phyloP scores from a whole-genome alignment of 2,329 filamentous ascomycete species.

The Fonsecaea pugnacius region DNA sequence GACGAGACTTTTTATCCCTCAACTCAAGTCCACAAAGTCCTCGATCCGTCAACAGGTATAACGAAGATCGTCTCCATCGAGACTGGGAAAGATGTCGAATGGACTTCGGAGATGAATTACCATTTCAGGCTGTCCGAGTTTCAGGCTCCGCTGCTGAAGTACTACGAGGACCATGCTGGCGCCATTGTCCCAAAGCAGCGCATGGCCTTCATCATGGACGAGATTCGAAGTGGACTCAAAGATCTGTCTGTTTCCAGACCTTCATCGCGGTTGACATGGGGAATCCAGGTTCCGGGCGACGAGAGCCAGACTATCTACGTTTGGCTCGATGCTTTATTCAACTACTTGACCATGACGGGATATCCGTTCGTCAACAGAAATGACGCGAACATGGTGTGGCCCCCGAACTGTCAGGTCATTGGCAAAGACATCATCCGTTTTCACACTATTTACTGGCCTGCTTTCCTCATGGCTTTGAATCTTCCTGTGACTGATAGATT shows the following conservation, averaged over 20 bases:
- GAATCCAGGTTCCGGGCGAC: conserved; percentile 85
- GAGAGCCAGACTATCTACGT: conserved; percentile 91
- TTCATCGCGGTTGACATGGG: conserved; percentile 77
- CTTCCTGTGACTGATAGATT: conserved; percentile 78
- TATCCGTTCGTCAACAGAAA: conserved; percentile 74
- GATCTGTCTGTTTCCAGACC: conserved; percentile 91
- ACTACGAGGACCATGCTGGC: conserved; percentile 75
- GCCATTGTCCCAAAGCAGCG: conserved; percentile 75
- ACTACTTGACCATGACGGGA: conserved; percentile 86
- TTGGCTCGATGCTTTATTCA: conserved; percentile 94
- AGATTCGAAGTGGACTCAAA: conserved; percentile 76
- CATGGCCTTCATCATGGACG: conserved; percentile 77
- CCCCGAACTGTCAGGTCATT: conserved; percentile 86
- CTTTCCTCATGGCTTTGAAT: conserved; percentile 85
- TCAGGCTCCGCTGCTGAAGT: conserved; percentile 73
- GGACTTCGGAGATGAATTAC: conserved; percentile 91
- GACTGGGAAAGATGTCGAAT: conserved; percentile 91
- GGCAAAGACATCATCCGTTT: conserved; percentile 96
- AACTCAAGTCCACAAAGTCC: conserved; percentile 70
- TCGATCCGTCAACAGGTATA: conserved; percentile 79
- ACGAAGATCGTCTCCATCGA: conserved; percentile 81
- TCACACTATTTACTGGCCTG: conserved; percentile 98
- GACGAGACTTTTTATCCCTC: conserved; percentile 96
- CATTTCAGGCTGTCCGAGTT: conserved; percentile 90
- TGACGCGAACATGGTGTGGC: conserved; percentile 73